These are phyloP conservation scores for Mycena belliarum DNA, from an alignment of 768 basidiomycete species.

Conservation along the genomic window DNA sequence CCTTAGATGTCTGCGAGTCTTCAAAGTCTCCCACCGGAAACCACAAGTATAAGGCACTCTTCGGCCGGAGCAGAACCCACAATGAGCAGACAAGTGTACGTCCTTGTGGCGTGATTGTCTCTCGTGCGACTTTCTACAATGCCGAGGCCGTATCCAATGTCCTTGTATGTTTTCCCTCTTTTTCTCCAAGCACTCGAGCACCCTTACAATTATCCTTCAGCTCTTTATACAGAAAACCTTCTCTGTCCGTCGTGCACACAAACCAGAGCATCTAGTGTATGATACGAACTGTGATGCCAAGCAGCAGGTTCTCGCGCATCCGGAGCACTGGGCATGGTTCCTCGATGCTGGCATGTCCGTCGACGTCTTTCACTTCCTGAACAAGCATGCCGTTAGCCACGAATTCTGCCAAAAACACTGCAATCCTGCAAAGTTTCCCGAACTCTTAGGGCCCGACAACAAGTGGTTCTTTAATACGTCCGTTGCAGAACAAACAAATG, in stretches of 20 bases:
- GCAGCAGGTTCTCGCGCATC: slow-evolving; percentile 10
- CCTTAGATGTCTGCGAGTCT: slow-evolving; percentile 3
- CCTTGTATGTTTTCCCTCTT: not conserved
- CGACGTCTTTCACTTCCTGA: slow-evolving; percentile 22
- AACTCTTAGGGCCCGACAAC: slow-evolving; percentile 18
- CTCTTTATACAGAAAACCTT: slow-evolving; percentile 18
- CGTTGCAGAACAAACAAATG: slow-evolving; percentile 31
- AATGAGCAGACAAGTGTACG: slow-evolving; percentile 21
- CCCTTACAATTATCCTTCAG: not conserved
- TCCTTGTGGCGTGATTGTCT: slow-evolving; percentile 24
- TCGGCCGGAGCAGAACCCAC: slow-evolving; percentile 19
- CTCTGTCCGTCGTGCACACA: slow-evolving; percentile 26
- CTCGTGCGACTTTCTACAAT: slow-evolving; percentile 19
- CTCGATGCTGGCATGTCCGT: slow-evolving; percentile 21
- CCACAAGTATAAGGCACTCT: slow-evolving; percentile 13
- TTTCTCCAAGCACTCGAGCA: no score
- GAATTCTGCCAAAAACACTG: slow-evolving; percentile 21
- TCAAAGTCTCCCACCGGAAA: slow-evolving; percentile 3
- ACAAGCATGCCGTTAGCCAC: slow-evolving; percentile 20
- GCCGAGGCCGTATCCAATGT: slow-evolving; percentile 23
- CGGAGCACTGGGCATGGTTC: slow-evolving; percentile 9
- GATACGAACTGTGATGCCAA: slow-evolving; percentile 18
- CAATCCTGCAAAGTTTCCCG: slow-evolving; percentile 21
- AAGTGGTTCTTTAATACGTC: slow-evolving; percentile 35
- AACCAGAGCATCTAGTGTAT: slow-evolving; percentile 27